Evolutionary conservation across 768 basidiomycete species (phyloP), one percentile per base, ranked within the genome.

Genomic region (Serendipita sp.): DNA sequence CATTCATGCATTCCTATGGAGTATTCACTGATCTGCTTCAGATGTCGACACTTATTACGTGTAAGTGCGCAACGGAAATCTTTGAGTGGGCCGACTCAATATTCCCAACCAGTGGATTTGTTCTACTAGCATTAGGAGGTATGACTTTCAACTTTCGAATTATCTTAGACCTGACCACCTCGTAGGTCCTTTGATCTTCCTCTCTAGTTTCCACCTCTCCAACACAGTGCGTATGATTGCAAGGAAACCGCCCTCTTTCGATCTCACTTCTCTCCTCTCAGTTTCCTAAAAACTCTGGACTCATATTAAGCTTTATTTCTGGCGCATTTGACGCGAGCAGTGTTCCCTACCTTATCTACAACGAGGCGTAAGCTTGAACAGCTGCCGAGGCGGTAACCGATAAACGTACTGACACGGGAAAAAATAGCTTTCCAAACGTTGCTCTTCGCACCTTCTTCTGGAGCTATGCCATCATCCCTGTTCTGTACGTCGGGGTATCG

Each of bases 321-420:
- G 74, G 74, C 16, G 72, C 74, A 0, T 75, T 75, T 63, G 74
- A 74, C 61, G 72, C 73, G 17, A 71, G 69, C n/a, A 71, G 69
- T 26, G 56, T 75, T 2, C 73, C 74, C 0, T 72, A 69, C 42
- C 68, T 74, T 41, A 43, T 74, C 20, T 73, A 72, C 64, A 66
- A 69, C 9, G 63, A 69, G 2, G 61, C 68, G 11, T 72, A 72
- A 61, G 65, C 22, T 24, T 11, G 22, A 24, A 48, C 26, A 48
- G n/a, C 7, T 48, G 20, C 45, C n/a, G 9, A 28, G n/a, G n/a
- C n/a, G n/a, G n/a, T n/a, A n/a, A n/a, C n/a, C n/a, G n/a, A n/a
- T n/a, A n/a, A n/a, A n/a, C n/a, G n/a, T n/a, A n/a, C n/a, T n/a
- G n/a, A n/a, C n/a, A n/a, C n/a, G n/a, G n/a, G n/a, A n/a, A n/a